Base-by-base conservation (phyloP, 2,329 filamentous ascomycete genomes). In the Hirsutella rhossiliensis region DNA sequence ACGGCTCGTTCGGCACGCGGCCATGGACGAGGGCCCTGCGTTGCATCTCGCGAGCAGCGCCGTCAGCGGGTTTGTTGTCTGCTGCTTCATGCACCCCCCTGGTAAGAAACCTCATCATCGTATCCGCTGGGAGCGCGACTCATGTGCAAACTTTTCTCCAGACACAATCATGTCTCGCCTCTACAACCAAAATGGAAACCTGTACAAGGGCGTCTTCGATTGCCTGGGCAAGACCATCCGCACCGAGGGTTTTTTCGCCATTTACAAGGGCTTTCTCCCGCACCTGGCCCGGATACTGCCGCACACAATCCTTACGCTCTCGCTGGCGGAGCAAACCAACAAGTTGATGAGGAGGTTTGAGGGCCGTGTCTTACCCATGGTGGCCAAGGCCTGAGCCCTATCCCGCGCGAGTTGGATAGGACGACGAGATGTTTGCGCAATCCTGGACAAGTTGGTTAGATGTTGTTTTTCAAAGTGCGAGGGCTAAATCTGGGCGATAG, bases 101-200 rank as follows among this genome's bases (percentile, higher is more conserved):
- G 84, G 84, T 87, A 66, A 60, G 75, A 62, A 48, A 15, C 27
- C 23, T 3, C 18, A 13, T 30, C 2, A 19, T 5, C 15, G 13
- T 11, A 34, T 11, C 8, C 6, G 32, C 32, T 15, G 17, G 32
- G 12, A 34, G 32, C 13, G 19, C 13, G 9, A 15, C 13, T 6
- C 37, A 11, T 11, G 18, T 18, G 12, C 4, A 17, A 11, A 8
- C 5, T 11, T 27, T 6, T 11, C 37, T 8, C 19, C 29, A 76
- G 92, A 98, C 63, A 98, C 92, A 5, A 86, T 98, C 66, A 98
- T 98, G 92, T 92, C 87, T 49, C 84, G 92, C 50, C 82, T 98
- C 72, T 98, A 98, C 73, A 98, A 98, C 70, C 92, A 98, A 64
- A 94, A 89, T 49, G 92, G 92, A 43, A 94, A 96, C 61, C 75